These are phyloP conservation scores for Oryza punctata DNA, from an alignment of 176 grass and related monocot species.

Conservation along the genomic window DNA sequence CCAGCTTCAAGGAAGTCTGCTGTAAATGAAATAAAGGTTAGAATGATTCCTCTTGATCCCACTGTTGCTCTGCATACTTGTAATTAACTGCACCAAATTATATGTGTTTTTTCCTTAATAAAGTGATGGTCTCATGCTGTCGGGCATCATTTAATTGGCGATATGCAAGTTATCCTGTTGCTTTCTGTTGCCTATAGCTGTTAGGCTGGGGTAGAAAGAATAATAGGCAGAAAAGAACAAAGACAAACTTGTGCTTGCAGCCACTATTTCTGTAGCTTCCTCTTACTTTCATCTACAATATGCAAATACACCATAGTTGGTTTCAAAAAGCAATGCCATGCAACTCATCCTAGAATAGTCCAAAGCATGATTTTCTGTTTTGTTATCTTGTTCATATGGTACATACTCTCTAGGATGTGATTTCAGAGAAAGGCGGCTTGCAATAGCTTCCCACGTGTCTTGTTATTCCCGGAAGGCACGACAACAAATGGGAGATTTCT, in stretches of 20 bases:
- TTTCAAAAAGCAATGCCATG: not conserved
- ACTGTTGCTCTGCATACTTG: not conserved
- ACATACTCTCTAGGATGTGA: constrained; percentile 75
- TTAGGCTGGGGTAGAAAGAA: not conserved
- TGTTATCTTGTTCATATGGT: constrained; percentile 79
- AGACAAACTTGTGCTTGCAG: constrained; percentile 13
- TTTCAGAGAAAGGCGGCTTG: constrained; percentile 99
- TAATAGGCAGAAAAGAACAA: constrained; percentile 14
- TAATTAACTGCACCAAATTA: not conserved
- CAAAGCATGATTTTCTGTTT: constrained; percentile 48
- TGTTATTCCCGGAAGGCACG: constrained; percentile 97
- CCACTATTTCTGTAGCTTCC: not conserved
- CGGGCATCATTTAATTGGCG: not conserved
- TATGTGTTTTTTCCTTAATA: not conserved
- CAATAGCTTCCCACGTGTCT: constrained; percentile 76
- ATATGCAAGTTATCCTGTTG: not conserved
- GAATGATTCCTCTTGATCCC: constrained; percentile 20
- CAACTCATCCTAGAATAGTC: constrained; percentile 24
- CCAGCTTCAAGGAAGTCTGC: constrained; percentile 81
- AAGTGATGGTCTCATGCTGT: not conserved
- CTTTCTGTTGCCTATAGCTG: constrained; percentile 13
- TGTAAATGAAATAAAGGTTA: constrained; percentile 99
- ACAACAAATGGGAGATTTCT: constrained; percentile 95
- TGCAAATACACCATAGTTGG: not conserved
- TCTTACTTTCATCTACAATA: constrained; percentile 1